Base-by-base conservation (phyloP, 129 eudicot genomes). In the Helichrysum umbraculigerum region DNA sequence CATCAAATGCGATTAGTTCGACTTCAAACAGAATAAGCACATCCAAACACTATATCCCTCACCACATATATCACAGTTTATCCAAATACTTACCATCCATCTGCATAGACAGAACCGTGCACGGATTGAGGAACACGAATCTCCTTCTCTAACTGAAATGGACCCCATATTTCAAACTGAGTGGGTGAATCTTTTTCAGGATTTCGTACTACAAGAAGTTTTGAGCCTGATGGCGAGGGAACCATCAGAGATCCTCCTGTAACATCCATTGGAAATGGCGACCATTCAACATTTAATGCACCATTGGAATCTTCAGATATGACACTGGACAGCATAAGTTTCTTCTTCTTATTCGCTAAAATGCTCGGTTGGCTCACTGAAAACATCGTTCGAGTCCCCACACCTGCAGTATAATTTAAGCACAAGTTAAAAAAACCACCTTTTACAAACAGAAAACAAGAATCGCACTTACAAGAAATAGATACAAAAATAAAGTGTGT, bases 221-320 rank as follows among this genome's bases (percentile, higher is more conserved):
- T 94, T 82, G 92, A 87, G 56, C 97, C 97, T 74, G 97, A 94
- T 39, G 97, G 96, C n/a, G 99, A 91, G 12, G 99, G 97, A 57
- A 86, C 87, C 80, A 91, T 83, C 29, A 76, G 35, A 56, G 99
- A 87, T 21, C 89, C 99, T 41, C 97, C 96, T 19, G 87, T 79
- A 63, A 91, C 66, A 66, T 94, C 97, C 59, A 82, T 37, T 6
- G 99, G 97, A 75, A 94, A 94, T 72, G 97, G 96, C 30, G 92
- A 84, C 97, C 97, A 94, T 52, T 84, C 83, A 71, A 84, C 87
- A 75, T 75, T 74, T 63, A 86, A 78, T 66, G 80, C 73, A 69
- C 79, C 84, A 63, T 76, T 42, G 61, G 78, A 70, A 81, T 70
- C 78, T 78, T 82, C 83, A 4, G 73, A 75, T 7, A 94, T 79